Base-by-base conservation (phyloP, 371 early-diverging fungal species). In the Mortierella sp. region DNA sequence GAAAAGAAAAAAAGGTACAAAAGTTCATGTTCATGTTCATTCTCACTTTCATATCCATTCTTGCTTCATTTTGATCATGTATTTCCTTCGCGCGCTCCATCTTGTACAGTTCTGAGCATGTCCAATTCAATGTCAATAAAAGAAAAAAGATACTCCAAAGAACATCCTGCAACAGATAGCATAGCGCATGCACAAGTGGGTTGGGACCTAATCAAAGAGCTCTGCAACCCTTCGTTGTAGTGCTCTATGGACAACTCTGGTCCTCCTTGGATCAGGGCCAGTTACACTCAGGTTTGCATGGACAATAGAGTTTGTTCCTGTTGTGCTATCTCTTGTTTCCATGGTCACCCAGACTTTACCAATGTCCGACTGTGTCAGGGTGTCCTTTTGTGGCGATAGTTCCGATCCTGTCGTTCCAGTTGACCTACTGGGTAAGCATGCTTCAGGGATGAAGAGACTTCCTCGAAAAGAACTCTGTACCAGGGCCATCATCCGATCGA, bases 191-290 rank as follows among this genome's bases (percentile, higher is more conserved):
- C n/a, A n/a, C n/a, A n/a, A n/a, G n/a, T n/a, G n/a, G n/a, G n/a
- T n/a, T n/a, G 19, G 46, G 22, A 60, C 43, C 24, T 34, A 50
- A 22, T 24, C 60, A 60, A 71, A 71, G 8, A 71, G 57, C 14
- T 52, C 39, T 3, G 1, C 22, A 7, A 65, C 31, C 10, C 71
- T 54, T 22, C n/a, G 44, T 28, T 50, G 37, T 7, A 71, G 21
- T 3, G 66, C 71, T 21, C 54, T 29, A 27, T 57, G 53, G 24
- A 71, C 61, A 2, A 28, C 47, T 16, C 16, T 0, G 1, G 46
- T 45, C 40, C 71, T 17, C 7, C 27, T 17, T 9, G 40, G 57
- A 37, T 71, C 71, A 22, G 46, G 48, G 1, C 71, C 66, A 19
- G 24, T 45, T 27, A 71, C 53, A 2, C 46, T 28, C 7, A 71